A percentile compares a stretch with the other conserved stretches of the same genome.
Conservation (phyloP, 2,329 filamentous ascomycete species). For the Alternaria angustiovoidea region DNA sequence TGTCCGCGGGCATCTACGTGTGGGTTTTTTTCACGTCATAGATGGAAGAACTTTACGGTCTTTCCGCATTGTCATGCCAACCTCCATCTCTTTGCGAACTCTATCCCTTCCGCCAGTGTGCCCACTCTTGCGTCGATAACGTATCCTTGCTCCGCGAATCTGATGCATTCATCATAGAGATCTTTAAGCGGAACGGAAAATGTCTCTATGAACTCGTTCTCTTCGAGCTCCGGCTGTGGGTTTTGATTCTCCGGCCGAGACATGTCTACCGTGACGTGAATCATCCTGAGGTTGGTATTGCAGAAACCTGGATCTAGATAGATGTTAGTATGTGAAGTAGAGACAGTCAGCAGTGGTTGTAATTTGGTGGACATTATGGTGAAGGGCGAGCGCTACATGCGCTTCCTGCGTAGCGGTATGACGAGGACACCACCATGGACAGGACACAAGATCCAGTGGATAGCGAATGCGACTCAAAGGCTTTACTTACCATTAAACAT, state of each 20-base stretch:
- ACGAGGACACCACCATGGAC: too few relatives aligned
- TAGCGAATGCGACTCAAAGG: not conserved
- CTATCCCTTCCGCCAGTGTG: conserved; percentile 79
- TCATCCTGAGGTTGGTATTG: conserved; percentile 63
- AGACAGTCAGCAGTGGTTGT: not conserved
- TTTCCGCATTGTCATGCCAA: conserved; percentile 20
- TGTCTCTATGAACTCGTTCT: conserved; percentile 83
- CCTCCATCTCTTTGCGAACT: conserved; percentile 68
- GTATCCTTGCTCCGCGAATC: conserved; percentile 73
- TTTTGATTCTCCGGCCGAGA: conserved; percentile 72
- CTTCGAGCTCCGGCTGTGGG: conserved; percentile 73
- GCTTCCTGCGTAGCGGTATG: too few relatives aligned
- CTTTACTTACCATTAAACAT: conserved; percentile 54
- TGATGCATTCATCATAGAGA: conserved; percentile 72
- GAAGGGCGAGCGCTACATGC: not conserved
- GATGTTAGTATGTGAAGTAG: not conserved
- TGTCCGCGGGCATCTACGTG: not conserved
- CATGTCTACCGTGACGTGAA: conserved; percentile 78
- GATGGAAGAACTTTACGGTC: not conserved
- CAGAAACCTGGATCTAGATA: conserved; percentile 53
- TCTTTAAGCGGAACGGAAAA: conserved; percentile 72
- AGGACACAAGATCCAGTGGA: not conserved
- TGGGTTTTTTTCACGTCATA: not conserved
- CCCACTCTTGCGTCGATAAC: conserved; percentile 82
- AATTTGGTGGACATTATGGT: too few relatives aligned